Evolutionary conservation across 2,329 filamentous ascomycete species (phyloP).

Genomic region (Nigrospora osmanthi): DNA sequence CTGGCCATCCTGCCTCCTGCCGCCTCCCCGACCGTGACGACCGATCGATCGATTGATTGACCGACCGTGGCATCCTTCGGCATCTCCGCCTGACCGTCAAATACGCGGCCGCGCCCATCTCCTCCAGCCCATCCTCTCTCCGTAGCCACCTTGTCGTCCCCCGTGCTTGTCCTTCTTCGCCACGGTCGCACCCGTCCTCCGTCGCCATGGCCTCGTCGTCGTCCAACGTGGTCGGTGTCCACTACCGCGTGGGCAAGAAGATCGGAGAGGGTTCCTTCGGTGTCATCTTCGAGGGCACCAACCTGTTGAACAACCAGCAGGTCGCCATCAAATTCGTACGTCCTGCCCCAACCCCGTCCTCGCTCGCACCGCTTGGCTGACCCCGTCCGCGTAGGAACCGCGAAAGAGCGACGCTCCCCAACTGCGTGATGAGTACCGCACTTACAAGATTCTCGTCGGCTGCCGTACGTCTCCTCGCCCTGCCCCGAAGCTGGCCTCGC

Average conservation of each 20-base stretch:
- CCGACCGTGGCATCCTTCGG: no score
- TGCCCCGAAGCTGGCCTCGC: background rate
- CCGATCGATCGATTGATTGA: no score
- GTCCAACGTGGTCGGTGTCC: constrained; percentile 96
- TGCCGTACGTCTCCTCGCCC: constrained; percentile 72
- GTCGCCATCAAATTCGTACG: constrained; percentile 98
- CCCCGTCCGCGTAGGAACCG: constrained; percentile 63
- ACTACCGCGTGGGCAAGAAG: constrained; percentile 98
- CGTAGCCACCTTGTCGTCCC: no score
- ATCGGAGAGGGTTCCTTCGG: constrained; percentile 98
- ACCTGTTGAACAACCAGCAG: constrained; percentile 97
- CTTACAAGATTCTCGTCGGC: constrained; percentile 98
- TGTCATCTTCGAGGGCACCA: constrained; percentile 98
- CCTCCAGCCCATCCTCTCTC: no score
- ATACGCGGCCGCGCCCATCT: no score
- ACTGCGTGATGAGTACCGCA: constrained; percentile 95
- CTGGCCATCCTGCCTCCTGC: no score
- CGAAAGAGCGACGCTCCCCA: constrained; percentile 98
- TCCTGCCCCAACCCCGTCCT: constrained; percentile 17
- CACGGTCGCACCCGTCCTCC: background rate
- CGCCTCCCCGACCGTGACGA: no score
- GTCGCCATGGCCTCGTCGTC: constrained; percentile 73
- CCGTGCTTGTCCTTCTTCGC: no score
- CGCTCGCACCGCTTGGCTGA: background rate
- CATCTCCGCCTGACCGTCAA: no score